Evolutionary conservation across 2,329 filamentous ascomycete genomes (phyloP), one percentile per base, ranked within the genome.

Genomic region (Phialemonium atrogriseum): DNA sequence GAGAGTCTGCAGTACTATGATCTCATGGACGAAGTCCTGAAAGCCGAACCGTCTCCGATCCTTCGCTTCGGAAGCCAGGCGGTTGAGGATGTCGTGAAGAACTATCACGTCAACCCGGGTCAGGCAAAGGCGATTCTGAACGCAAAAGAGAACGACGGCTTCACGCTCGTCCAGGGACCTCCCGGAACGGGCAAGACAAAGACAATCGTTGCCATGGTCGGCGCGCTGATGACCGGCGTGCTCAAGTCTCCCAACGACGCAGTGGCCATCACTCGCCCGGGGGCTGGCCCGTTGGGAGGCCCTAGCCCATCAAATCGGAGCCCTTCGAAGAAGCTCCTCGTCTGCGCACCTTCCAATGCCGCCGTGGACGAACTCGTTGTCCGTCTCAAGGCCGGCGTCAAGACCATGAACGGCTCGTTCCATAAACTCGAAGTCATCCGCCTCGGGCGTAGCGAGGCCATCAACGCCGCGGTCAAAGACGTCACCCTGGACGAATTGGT

Each of bases 181-280:
- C 91, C 91, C 2, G 91, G 91, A 55, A 95, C 91, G 4, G 91
- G 89, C 50, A 98, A 98, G 62, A 98, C 91, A 0, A 98, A 98
- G 56, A 98, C 91, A 0, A 98, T 98, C 38, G 76, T 94, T 34
- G 91, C 89, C 19, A 93, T 98, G 68, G 88, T 96, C 15, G 91
- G 91, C 21, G 84, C 86, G 22, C 66, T 98, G 11, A 57, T 94
- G 26, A 83, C 77, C 5, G 71, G 73, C 23, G 66, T 55, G 46
- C 30, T 68, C 32, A 61, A 64, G 31, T 48, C 54, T 15, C 44
- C 43, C 10, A 57, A 54, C 11, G 60, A 62, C 24, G 68, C 63
- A 7, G 64, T 68, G 10, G 54, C 66, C 12, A 59, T 72, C 23
- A 54, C 54, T 15, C 58, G 62, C 14, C 62, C 62, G 4, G 49